Evolutionary conservation across 305 asterid species (phyloP).

Genomic region (Salvia sclarea): DNA sequence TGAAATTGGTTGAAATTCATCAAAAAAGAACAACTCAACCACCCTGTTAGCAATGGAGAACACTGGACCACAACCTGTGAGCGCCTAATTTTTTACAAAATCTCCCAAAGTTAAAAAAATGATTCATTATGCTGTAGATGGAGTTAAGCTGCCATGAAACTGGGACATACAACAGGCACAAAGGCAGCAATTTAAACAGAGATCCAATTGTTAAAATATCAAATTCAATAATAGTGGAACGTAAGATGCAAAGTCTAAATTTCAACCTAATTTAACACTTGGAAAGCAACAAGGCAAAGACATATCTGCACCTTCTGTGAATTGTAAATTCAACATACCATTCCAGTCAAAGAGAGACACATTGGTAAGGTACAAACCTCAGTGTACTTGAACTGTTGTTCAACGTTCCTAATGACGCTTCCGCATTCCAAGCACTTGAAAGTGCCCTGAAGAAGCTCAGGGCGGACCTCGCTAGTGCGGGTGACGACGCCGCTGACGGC

Average conservation of each 20-base stretch:
- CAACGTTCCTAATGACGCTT: conserved; percentile 65
- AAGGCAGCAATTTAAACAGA: background rate
- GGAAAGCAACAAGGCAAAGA: background rate
- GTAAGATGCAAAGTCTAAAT: conserved; percentile 20
- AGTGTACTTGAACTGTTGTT: conserved; percentile 90
- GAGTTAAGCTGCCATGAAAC: background rate
- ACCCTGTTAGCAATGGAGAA: background rate
- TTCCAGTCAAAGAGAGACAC: background rate
- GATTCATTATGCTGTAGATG: background rate
- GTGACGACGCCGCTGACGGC: conserved; percentile 74
- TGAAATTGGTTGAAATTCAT: background rate
- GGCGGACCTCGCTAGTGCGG: conserved; percentile 46
- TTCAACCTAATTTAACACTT: conserved; percentile 27
- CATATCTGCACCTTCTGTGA: background rate
- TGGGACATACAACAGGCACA: background rate
- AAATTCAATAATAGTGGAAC: background rate
- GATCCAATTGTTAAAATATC: background rate
- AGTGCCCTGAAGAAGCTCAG: conserved; percentile 80
- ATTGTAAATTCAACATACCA: background rate
- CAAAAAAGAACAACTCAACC: background rate
- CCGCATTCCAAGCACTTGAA: conserved; percentile 96
- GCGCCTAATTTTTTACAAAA: background rate
- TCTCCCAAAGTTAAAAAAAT: background rate
- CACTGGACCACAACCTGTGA: conserved; percentile 6
- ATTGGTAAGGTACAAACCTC: conserved; percentile 54